phyloP scores from a whole-genome alignment of 352 stramenopile species.

The Phytophthora colocasiae region DNA sequence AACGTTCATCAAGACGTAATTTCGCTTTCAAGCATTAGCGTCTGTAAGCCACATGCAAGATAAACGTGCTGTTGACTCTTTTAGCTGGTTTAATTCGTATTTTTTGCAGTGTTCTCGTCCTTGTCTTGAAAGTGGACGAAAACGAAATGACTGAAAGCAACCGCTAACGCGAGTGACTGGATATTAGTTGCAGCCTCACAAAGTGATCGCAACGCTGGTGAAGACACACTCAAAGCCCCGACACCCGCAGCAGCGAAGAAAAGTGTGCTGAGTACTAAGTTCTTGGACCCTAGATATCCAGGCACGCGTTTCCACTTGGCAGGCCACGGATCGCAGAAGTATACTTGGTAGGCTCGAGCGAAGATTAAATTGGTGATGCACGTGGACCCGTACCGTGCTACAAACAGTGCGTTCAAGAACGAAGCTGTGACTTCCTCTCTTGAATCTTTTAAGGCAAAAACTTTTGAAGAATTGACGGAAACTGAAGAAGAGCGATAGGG shows the following conservation, averaged over 20 bases:
- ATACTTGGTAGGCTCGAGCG: slow-evolving; percentile 56
- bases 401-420: slow-evolving; percentile 61
- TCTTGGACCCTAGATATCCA: slow-evolving; percentile 67
- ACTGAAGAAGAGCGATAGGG: slow-evolving; percentile 3
- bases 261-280: slow-evolving; percentile 63
- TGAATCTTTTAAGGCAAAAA: slow-evolving; percentile 7
- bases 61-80: background rate
- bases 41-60: background rate
- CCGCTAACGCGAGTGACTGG: slow-evolving; percentile 49
- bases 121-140: slow-evolving; percentile 24
- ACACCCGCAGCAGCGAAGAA: slow-evolving; percentile 53
- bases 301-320: slow-evolving; percentile 57
- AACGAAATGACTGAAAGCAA: slow-evolving; percentile 4
- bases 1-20: slow-evolving; percentile 74
- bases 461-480: background rate
- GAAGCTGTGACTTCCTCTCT: slow-evolving; percentile 33
- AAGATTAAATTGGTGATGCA: slow-evolving; percentile 47
- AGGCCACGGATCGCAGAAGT: slow-evolving; percentile 58
- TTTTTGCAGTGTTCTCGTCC: background rate
- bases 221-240: slow-evolving; percentile 47
- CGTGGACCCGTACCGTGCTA: slow-evolving; percentile 40
- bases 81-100: background rate
- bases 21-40: background rate
- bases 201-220: slow-evolving; percentile 49
- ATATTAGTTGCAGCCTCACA: slow-evolving; percentile 50